Evolutionary conservation across 305 asterid genomes (phyloP), one percentile per base, ranked within the genome.

Genomic region (Fraxinus velutina): DNA sequence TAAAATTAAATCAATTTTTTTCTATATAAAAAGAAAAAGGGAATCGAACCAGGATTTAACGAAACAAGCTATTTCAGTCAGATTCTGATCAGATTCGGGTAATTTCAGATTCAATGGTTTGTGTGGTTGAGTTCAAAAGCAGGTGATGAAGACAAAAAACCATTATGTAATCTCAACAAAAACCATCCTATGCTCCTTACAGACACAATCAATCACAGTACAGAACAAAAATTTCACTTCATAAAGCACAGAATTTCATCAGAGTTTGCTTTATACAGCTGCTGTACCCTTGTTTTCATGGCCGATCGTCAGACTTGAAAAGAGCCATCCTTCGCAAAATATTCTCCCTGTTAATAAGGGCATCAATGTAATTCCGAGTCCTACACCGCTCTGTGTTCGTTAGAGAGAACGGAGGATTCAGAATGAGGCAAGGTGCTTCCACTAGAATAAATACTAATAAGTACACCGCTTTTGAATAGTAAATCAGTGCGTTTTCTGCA

Each of bases 371-470:
- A 79, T 66, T 93, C 86, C 79, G 90, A 79, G 94, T 89, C 78
- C 98, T 93, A 82, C 86, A 89, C 22, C 93, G 90, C 78, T 91
- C 99, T 0, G 98, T 86, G 86, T 85, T 91, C 19, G 97, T 90
- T 36, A 96, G 93, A 37, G 95, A 88, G 80, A 96, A 94, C 0
- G 97, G 97, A 70, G 99, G 99, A 79, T 91, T 96, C 87, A 96
- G 86, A 75, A 89, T 90, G 77, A 96, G 96, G 57, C 89, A 88
- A 0, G 98, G 93, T 21, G 99, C 97, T 88, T 96, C 99, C 86
- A 86, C 93, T 4, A 92, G 90, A 36, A 96, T 86, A 83, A 94
- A 96, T 71, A 60, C 81, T 42, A 96, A 84, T 42, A 94, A 82
- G 73, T 42, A 77, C 83, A 88, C 93, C n/a, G 97, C 99, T 86